Evolutionary conservation across 208 protist genomes (phyloP).

Genomic region (Naegleria lovaniensis): DNA sequence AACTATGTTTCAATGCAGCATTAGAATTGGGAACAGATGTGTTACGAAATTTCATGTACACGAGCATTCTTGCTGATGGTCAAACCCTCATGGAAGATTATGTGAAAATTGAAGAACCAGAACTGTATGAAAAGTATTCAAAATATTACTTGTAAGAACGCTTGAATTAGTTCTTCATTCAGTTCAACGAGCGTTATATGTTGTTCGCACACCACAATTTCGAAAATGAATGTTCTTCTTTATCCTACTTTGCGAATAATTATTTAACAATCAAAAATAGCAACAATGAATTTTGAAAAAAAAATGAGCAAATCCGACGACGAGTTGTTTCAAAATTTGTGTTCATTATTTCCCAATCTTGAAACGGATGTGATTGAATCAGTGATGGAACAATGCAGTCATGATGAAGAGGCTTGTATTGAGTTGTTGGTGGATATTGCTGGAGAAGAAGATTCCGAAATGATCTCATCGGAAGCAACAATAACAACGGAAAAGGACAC

Average conservation of each 20-base stretch:
- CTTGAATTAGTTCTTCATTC: no score
- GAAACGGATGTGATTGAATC: background rate
- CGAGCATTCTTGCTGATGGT: background rate
- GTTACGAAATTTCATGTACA: background rate
- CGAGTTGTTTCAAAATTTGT: background rate
- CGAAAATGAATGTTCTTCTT: no score
- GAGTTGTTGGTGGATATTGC: background rate
- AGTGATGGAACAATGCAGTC: background rate
- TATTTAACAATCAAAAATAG: no score
- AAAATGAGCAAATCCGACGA: no score
- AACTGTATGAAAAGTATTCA: background rate
- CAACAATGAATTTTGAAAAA: no score
- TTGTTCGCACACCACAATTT: no score
- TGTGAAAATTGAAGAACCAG: background rate
- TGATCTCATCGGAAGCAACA: no score
- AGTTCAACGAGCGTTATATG: no score
- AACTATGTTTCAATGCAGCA: background rate
- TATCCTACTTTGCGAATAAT: no score
- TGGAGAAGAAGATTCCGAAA: background rate
- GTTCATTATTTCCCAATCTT: background rate
- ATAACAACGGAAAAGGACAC: no score
- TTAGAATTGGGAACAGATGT: background rate
- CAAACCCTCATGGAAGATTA: background rate
- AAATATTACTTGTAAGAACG: no score
- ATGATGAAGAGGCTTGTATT: background rate